Evolutionary conservation across 495 filamentous ascomycete genomes (phyloP), one percentile per base, ranked within the genome.

Genomic region (Lophiostoma macrostomum): DNA sequence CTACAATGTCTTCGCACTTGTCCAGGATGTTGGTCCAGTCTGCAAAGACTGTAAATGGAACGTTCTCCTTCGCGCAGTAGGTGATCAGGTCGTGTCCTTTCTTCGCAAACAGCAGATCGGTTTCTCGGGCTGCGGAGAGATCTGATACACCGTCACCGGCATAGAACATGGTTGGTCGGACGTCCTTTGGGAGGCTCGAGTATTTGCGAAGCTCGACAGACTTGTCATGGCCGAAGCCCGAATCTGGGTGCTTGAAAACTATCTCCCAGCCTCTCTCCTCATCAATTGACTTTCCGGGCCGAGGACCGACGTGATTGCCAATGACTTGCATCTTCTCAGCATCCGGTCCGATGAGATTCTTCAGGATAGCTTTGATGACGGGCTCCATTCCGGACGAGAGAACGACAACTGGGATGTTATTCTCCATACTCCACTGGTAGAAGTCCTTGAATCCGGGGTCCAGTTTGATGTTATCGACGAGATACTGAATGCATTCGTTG

Each of bases 141-240:
- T 96, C 90, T 1, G 87, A 91, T 0, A 95, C 87, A 22, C 90
- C 90, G 53, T 96, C 90, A 39, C 90, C 90, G 20, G 90, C 90
- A 60, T 96, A 96, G 56, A 95, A 84, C 67, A 95, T 77, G 8
- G 78, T 79, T 0, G 90, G 90, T 45, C 89, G 75, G 50, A 83
- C 72, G 13, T 72, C 70, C 3, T 78, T 76, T 0, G 88, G 85
- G 10, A 93, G 76, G 53, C 36, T 68, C 65, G 85, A 80, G 66
- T 96, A 96, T 1, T 85, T 86, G 58, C 86, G 82, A 61, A 98
- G 90, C 57, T 87, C 86, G 29, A 89, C 69, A 24, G 83, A 87
- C 77, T 98, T 96, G 76, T 98, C 91, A 61, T 98, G 91, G 8
- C 91, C 91, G 60, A 91, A 93, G 40, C 81, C 77, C 61, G 87